A percentile compares a stretch with the other conserved stretches of the same genome.
phyloP scores from a whole-genome alignment of 495 filamentous ascomycete species.

The Pyrenopolyporus hunteri region DNA sequence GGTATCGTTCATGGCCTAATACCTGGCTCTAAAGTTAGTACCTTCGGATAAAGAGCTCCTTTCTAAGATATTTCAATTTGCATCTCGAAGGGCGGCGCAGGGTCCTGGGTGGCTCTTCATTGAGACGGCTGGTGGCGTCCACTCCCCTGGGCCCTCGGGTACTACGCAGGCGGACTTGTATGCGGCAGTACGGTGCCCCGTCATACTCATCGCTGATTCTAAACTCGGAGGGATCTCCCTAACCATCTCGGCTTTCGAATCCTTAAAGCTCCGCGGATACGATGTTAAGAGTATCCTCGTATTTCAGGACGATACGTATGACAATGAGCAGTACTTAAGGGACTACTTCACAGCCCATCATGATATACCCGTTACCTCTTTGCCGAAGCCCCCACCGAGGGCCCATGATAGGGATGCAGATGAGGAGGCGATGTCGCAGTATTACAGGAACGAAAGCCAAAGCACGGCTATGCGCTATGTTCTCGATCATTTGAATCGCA shows the following conservation, averaged over 20 bases:
- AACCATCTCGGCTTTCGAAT: conserved; percentile 78
- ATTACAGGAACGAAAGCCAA: conserved; percentile 61
- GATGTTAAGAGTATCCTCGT: conserved; percentile 70
- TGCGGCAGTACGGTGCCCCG: conserved; percentile 69
- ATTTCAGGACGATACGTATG: conserved; percentile 65
- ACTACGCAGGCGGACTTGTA: conserved; percentile 77
- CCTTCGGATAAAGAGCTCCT: conserved; percentile 57
- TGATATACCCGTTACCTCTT: conserved; percentile 58
- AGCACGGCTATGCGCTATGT: conserved; percentile 33
- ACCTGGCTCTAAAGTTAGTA: conserved; percentile 35
- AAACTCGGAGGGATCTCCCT: conserved; percentile 75
- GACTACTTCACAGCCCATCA: conserved; percentile 64
- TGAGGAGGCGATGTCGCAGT: conserved; percentile 59
- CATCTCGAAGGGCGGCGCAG: conserved; percentile 53
- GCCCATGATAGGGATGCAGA: conserved; percentile 46
- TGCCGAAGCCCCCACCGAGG: conserved; percentile 59
- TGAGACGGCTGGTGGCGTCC: conserved; percentile 78
- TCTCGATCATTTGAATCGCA: conserved; percentile 54
- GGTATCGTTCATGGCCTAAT: background rate
- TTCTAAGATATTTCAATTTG: conserved; percentile 49
- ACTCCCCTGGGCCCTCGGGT: conserved; percentile 76
- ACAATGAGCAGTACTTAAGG: conserved; percentile 67
- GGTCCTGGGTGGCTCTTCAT: conserved; percentile 59
- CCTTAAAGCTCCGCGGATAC: conserved; percentile 72
- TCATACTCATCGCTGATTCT: conserved; percentile 73